Base-by-base conservation (phyloP, 2,329 filamentous ascomycete species). In the Fusarium nurragi region DNA sequence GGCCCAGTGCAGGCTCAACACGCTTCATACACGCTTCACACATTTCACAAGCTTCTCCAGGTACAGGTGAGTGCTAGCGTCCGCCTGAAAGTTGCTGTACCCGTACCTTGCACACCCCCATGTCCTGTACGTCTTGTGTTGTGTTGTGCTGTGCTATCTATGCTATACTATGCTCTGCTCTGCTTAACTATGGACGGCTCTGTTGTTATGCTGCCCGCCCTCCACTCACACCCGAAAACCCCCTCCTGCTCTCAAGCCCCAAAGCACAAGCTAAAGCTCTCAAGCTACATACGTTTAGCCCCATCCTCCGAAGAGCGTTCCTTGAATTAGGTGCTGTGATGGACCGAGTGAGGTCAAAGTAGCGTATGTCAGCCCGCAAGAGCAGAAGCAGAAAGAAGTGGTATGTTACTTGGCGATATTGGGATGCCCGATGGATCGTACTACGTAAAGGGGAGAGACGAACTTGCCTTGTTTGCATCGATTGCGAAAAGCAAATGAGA, bases 51-150 rank as follows among this genome's bases (percentile, higher is more conserved):
- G 55, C 56, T 67, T 53, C 41, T 54, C 32, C 32, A 34, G 32
- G 32, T 34, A 16, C 57, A 68, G 53, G 65, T 70, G 60, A 66
- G 52, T 64, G 54, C 43, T 64, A 50, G 60, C 59, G 58, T 49
- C 57, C 36, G 25, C 50, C 51, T 19, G 41, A 34, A 16, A 55
- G 56, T 28, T 52, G 46, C 47, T 56, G 47, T 44, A 41, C 26
- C 34, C 37, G 40, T 62, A 45, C 64, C 60, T 55, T 60, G 63
- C 65, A 71, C 65, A 40, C 68, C 69, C 64, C 67, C 67, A 60
- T 71, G 65, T 56, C 40, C 32, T n/a, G 30, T 37, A 40, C 28
- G 39, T 19, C 53, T 44, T n/a, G n/a, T n/a, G n/a, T n/a, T n/a
- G 50, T 55, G 54, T 50, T 56, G 32, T 54, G 61, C 47, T 60